Conservation (phyloP, 2,329 filamentous ascomycete genomes). For the Chaetomiaceae sp. region DNA sequence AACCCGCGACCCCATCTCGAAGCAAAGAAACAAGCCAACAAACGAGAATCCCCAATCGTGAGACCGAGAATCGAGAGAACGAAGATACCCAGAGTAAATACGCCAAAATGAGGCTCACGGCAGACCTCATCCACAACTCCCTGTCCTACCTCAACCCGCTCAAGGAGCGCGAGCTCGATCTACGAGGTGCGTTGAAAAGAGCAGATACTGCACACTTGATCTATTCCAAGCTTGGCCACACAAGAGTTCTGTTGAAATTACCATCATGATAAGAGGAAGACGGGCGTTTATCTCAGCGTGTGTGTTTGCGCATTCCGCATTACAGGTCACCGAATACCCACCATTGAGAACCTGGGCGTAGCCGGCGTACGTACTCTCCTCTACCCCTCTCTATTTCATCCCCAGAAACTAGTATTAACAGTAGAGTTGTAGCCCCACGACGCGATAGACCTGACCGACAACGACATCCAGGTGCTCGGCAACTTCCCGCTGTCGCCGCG, state of each 20-base stretch:
- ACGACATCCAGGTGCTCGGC: constrained; percentile 82
- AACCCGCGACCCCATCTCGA: too few relatives aligned
- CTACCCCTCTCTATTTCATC: constrained; percentile 6
- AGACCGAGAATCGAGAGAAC: neutral
- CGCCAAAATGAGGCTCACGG: constrained; percentile 80
- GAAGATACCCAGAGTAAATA: constrained; percentile 5
- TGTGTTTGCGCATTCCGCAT: constrained; percentile 33
- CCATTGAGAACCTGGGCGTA: constrained; percentile 95
- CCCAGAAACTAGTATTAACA: neutral
- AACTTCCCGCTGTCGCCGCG: constrained; percentile 93
- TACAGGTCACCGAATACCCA: constrained; percentile 95
- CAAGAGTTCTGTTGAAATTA: neutral
- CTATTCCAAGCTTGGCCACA: constrained; percentile 28
- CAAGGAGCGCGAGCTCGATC: constrained; percentile 97
- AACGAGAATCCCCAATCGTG: neutral
- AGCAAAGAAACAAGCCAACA: neutral
- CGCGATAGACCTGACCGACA: constrained; percentile 97
- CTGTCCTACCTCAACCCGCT: constrained; percentile 98
- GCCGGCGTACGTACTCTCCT: constrained; percentile 66
- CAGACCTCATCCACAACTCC: constrained; percentile 89
- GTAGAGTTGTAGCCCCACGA: constrained; percentile 69
- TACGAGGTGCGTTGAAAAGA: constrained; percentile 98
- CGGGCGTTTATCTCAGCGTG: constrained; percentile 16
- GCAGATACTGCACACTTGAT: constrained; percentile 90
- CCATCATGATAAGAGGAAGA: neutral